phyloP scores from a whole-genome alignment of 306 rosid genomes.

The Sicyos baderoa region DNA sequence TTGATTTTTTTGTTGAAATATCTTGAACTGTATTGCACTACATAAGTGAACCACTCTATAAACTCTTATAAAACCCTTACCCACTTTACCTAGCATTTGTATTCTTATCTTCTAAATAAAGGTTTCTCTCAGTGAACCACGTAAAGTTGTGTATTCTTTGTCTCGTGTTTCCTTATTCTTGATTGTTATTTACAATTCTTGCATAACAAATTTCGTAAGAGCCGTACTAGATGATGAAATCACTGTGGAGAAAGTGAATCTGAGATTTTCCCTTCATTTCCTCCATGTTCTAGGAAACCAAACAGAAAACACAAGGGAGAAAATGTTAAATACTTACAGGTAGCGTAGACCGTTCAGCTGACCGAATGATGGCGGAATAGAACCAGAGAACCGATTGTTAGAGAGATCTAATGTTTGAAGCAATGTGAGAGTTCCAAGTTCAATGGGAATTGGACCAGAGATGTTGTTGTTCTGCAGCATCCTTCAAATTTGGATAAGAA shows the following conservation, averaged over 20 bases:
- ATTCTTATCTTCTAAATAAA: no score
- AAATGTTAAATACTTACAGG: slow-evolving; percentile 43
- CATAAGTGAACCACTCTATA: no score
- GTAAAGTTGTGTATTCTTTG: no score
- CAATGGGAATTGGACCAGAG: slow-evolving; percentile 68
- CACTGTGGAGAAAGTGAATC: not conserved
- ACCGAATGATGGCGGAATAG: slow-evolving; percentile 50
- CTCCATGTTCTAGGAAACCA: slow-evolving; percentile 28
- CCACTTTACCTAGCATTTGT: no score
- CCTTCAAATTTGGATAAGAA: slow-evolving; percentile 32
- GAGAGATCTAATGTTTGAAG: slow-evolving; percentile 92
- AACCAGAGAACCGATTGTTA: slow-evolving; percentile 61
- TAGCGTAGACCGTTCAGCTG: slow-evolving; percentile 65
- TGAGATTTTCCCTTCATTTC: not conserved
- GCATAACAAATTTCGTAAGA: no score
- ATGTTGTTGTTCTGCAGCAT: slow-evolving; percentile 82
- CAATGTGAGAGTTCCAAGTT: slow-evolving; percentile 56
- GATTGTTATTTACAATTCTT: no score
- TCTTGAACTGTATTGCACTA: no score
- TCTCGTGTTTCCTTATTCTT: no score
- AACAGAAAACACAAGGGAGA: slow-evolving; percentile 12
- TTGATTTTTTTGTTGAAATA: not conserved
- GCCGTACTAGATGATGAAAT: no score
- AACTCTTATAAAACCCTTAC: no score
- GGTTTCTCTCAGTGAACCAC: no score